phyloP scores from a whole-genome alignment of 73 alveolate species.

The Stentor coeruleus region DNA sequence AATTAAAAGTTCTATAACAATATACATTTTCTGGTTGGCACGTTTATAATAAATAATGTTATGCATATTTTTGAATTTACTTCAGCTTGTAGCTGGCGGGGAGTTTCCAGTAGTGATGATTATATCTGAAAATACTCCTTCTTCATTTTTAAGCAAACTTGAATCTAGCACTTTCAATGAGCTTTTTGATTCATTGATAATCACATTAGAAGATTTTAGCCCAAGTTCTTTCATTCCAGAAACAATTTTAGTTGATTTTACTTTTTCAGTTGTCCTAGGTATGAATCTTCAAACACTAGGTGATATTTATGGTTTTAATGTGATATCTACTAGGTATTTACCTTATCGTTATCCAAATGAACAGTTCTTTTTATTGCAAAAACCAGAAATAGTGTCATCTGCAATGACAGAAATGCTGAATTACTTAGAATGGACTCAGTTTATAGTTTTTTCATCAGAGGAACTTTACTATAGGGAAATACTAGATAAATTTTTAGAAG shows the following conservation, averaged over 20 bases:
- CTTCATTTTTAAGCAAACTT: neutral
- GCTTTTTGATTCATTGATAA: neutral
- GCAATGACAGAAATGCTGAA: neutral
- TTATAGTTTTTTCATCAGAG: neutral
- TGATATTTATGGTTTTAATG: neutral
- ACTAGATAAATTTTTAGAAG: neutral
- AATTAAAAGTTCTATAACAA: no score
- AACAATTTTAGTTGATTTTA: neutral
- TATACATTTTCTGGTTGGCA: neutral
- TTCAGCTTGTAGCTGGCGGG: neutral
- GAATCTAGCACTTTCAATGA: neutral
- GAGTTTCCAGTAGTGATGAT: neutral
- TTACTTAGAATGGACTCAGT: neutral
- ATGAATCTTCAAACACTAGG: neutral
- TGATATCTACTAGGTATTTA: neutral
- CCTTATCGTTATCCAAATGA: neutral
- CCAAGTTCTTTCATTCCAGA: neutral
- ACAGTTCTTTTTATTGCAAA: neutral
- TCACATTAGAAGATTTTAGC: neutral
- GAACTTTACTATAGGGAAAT: neutral
- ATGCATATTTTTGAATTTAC: neutral
- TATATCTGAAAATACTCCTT: neutral
- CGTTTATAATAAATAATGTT: neutral
- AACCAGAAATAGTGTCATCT: neutral
- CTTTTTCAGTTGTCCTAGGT: neutral